A percentile compares a stretch with the other conserved stretches of the same genome.
Evolutionary conservation across 177 flowering plant species (phyloP).

Genomic region (Tripterygium wilfordii): DNA sequence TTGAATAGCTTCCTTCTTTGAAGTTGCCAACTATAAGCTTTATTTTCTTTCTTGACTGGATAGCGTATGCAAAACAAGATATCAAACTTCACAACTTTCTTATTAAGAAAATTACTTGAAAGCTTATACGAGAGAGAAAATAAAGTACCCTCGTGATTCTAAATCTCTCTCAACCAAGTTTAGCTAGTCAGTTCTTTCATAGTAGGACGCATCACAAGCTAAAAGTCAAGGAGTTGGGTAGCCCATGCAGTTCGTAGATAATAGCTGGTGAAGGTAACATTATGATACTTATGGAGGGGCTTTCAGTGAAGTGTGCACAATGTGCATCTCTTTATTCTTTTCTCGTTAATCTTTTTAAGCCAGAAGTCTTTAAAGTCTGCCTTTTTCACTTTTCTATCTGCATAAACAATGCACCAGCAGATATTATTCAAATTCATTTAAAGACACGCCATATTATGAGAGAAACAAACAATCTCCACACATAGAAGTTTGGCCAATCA

Average conservation of each 20-base stretch:
- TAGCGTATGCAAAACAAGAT: conserved; percentile 58
- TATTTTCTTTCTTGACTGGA: conserved; percentile 72
- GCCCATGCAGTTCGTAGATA: conserved; percentile 21
- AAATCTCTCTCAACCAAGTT: conserved; percentile 34
- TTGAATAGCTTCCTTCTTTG: conserved; percentile 47
- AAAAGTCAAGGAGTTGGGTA: conserved; percentile 22
- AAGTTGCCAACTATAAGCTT: conserved; percentile 57
- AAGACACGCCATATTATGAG: conserved; percentile 18
- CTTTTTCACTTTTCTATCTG: conserved; percentile 65
- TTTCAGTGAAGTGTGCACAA: conserved; percentile 30
- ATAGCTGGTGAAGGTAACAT: conserved; percentile 31
- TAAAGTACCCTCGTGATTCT: conserved; percentile 10
- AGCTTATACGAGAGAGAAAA: conserved; percentile 3
- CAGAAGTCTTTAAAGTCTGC: conserved; percentile 49
- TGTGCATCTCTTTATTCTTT: conserved; percentile 47
- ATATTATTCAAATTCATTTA: conserved; percentile 27
- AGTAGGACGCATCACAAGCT: conserved; percentile 30
- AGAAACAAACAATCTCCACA: conserved; percentile 11
- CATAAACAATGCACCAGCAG: conserved; percentile 51
- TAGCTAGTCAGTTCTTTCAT: conserved; percentile 23
- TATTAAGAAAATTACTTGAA: too few species aligned
- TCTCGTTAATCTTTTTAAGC: conserved; percentile 51
- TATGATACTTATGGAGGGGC: conserved; percentile 37
- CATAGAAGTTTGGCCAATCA: too few species aligned
- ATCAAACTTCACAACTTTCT: conserved; percentile 26